phyloP scores from a whole-genome alignment of 2,329 filamentous ascomycete genomes.

The Penicillium hordei region DNA sequence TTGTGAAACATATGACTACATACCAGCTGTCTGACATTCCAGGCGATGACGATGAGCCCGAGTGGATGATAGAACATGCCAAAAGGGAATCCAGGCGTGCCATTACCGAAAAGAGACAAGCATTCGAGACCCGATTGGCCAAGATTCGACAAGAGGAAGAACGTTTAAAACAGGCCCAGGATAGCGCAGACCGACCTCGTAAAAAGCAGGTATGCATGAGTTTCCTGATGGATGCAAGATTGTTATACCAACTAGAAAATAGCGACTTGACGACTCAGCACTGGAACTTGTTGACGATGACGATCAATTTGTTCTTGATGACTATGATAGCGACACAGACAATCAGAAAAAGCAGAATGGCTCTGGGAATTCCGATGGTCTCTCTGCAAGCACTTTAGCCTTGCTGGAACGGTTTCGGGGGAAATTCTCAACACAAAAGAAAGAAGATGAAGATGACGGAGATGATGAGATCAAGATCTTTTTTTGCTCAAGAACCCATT shows the following conservation, averaged over 20 bases:
- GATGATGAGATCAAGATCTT: slow-evolving; percentile 74
- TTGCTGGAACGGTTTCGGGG: slow-evolving; percentile 68
- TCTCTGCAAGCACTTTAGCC: slow-evolving; percentile 73
- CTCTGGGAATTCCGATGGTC: slow-evolving; percentile 43
- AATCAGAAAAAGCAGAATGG: slow-evolving; percentile 27
- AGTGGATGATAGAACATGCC: slow-evolving; percentile 81
- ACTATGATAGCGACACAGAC: slow-evolving; percentile 67
- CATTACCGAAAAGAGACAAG: slow-evolving; percentile 65
- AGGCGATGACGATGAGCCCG: slow-evolving; percentile 70
- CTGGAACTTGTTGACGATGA: slow-evolving; percentile 51
- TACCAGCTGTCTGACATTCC: background rate
- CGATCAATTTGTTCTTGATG: slow-evolving; percentile 71
- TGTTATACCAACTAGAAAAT: background rate
- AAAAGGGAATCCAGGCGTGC: slow-evolving; percentile 66
- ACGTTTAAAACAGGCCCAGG: slow-evolving; percentile 56
- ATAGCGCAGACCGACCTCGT: slow-evolving; percentile 48
- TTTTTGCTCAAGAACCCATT: slow-evolving; percentile 91
- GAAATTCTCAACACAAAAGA: slow-evolving; percentile 32
- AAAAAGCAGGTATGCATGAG: slow-evolving; percentile 46
- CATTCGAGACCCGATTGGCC: slow-evolving; percentile 70
- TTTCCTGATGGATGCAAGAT: background rate
- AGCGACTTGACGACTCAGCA: slow-evolving; percentile 31
- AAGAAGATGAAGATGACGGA: slow-evolving; percentile 52
- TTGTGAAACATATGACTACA: background rate
- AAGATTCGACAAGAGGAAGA: slow-evolving; percentile 62